Evolutionary conservation across 108 stramenopile genomes (phyloP), one percentile per base, ranked within the genome.

Genomic region (Nitzschia palea): DNA sequence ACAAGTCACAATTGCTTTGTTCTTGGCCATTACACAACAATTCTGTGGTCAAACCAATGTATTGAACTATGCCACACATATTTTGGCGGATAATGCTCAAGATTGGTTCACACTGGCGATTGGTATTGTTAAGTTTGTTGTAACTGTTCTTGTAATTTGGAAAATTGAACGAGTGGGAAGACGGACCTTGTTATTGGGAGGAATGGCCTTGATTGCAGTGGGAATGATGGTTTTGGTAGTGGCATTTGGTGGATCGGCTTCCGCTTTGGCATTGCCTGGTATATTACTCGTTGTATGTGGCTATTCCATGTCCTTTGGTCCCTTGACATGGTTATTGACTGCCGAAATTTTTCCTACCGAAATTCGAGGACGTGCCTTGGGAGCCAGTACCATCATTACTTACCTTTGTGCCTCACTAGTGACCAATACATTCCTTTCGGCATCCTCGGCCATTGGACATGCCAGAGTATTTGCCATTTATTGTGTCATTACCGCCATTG

Each of bases 11-110:
- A 80, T 90, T 68, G 65, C 86, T 25, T 51, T 84, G 10, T 85
- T 87, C 47, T 55, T 90, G 23, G 67, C 89, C 15, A 55, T 70
- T 15, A 70, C 71, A 40, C 89, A 90, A 60, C 86, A 90, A 74
- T 82, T 90, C 56, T 87, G 86, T 71, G 89, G 89, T 12, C 89
- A 90, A 67, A 76, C 86, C 0, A 82, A 54, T 61, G 76, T 90
- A 6, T 65, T 90, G 44, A 90, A 74, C 54, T 90, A 77, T 60
- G 82, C 89, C 28, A 80, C 89, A 8, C 68, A 73, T 27, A 90
- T 90, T 31, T 86, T 90, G 55, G 37, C 76, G 6, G 44, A 69
- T 26, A 27, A 65, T 18, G 32, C 68, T 23, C 44, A 44, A 25
- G 51, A 59, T 34, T 65, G 70, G 75, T 60, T 79, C 37, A 81